Percentiles rank a stretch among this genome's conserved stretches.
phyloP scores from a whole-genome alignment of 208 protist genomes.

The Giardia muris region DNA sequence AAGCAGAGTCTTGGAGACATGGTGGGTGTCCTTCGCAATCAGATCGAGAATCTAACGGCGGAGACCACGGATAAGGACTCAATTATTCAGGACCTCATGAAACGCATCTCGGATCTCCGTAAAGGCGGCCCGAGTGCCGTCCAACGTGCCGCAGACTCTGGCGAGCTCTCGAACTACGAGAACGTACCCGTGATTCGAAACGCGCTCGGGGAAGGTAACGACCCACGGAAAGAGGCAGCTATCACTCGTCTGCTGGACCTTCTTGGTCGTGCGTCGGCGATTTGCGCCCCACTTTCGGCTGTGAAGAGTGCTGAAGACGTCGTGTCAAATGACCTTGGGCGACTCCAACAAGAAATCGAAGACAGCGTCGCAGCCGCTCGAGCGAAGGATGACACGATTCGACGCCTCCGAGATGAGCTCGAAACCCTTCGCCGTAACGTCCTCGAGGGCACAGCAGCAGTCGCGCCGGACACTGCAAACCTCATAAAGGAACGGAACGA shows the following conservation, averaged over 20 bases:
- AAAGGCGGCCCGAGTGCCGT: too few species aligned
- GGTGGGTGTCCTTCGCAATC: neutral
- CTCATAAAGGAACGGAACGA: too few species aligned
- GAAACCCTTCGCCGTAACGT: neutral
- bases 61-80: neutral
- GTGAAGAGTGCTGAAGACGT: neutral
- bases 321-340: neutral
- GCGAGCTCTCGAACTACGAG: too few species aligned
- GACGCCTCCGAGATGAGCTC: neutral
- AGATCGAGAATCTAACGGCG: neutral
- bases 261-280: too few species aligned
- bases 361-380: neutral
- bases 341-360: neutral
- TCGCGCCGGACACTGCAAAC: too few species aligned
- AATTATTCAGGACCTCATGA: neutral
- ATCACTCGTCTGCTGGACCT: neutral
- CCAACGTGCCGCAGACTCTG: too few species aligned
- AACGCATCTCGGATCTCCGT: neutral
- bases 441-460: too few species aligned
- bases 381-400: neutral
- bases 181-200: too few species aligned
- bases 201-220: too few species aligned
- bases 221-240: neutral
- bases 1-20: neutral
- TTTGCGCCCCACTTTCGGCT: neutral